Evolutionary conservation across 805 yeast genomes (phyloP).

Genomic region (Zygotorulaspora florentina): DNA sequence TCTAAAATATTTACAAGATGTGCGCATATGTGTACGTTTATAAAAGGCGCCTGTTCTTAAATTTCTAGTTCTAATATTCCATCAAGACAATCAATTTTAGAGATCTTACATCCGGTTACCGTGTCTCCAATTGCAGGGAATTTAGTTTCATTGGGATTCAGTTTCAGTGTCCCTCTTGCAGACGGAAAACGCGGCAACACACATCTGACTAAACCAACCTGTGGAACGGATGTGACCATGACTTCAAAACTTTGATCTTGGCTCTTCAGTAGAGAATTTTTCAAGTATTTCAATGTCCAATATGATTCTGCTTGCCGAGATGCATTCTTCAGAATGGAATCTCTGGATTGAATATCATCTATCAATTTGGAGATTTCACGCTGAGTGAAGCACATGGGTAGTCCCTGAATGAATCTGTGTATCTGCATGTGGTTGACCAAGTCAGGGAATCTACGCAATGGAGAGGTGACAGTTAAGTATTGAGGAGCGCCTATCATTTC

Average conservation of each 20-base stretch:
- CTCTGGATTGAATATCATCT: constrained; percentile 44
- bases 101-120: constrained; percentile 38
- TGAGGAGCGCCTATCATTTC: constrained; percentile 55
- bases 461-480: constrained; percentile 82
- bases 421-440: constrained; percentile 76
- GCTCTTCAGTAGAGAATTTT: constrained; percentile 13
- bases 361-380: constrained; percentile 37
- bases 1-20: background rate
- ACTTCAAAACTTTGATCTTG: constrained; percentile 28
- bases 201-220: constrained; percentile 36
- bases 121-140: constrained; percentile 43
- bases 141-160: constrained; percentile 24
- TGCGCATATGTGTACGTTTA: background rate
- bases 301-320: constrained; percentile 32
- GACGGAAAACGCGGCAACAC: constrained; percentile 28
- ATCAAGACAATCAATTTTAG: constrained; percentile 42
- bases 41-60: too few relatives aligned
- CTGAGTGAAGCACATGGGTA: constrained; percentile 30
- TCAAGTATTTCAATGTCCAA: constrained; percentile 37
- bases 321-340: constrained; percentile 36
- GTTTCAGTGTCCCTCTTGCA: constrained; percentile 32
- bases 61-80: constrained; percentile 36
- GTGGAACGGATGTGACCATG: constrained; percentile 41
- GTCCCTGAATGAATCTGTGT: constrained; percentile 40
- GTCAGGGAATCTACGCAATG: constrained; percentile 80